Evolutionary conservation across 2,329 filamentous ascomycete genomes (phyloP).

Genomic region (Calonectria hawksworthii): DNA sequence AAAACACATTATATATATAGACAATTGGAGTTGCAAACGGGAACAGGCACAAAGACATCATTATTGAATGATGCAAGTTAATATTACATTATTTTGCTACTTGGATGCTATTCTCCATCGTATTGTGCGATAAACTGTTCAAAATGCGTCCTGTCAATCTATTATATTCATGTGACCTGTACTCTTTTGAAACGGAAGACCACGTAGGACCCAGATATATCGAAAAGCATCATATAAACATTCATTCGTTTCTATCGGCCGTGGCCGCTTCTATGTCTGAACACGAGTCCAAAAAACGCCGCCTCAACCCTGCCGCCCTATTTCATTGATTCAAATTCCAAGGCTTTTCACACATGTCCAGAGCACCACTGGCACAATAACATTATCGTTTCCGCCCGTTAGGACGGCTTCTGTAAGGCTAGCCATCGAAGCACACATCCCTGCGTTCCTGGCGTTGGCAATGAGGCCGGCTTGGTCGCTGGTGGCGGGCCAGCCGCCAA

Average conservation of each 20-base stretch:
- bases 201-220: not conserved
- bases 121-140: not conserved
- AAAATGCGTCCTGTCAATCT: not conserved
- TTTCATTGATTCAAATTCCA: constrained; percentile 59
- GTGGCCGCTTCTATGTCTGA: constrained; percentile 26
- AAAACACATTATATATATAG: not conserved
- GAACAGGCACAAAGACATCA: not conserved
- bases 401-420: constrained; percentile 95
- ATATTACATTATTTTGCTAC: not conserved
- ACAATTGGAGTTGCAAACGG: not conserved
- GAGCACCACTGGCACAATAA: constrained; percentile 91
- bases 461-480: constrained; percentile 55
- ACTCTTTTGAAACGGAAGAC: not conserved
- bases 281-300: constrained; percentile 32
- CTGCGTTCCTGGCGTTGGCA: constrained; percentile 72
- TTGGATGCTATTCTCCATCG: not conserved
- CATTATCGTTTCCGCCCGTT: constrained; percentile 98
- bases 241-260: constrained; percentile 40
- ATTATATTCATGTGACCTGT: not conserved
- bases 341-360: constrained; percentile 93
- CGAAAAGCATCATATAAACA: constrained; percentile 38
- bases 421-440: constrained; percentile 81
- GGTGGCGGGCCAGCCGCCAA: constrained; percentile 80
- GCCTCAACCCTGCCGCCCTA: not conserved
- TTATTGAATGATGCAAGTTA: not conserved